Base-by-base conservation (phyloP, 768 basidiomycete genomes). In the Butyriboletus loyo region DNA sequence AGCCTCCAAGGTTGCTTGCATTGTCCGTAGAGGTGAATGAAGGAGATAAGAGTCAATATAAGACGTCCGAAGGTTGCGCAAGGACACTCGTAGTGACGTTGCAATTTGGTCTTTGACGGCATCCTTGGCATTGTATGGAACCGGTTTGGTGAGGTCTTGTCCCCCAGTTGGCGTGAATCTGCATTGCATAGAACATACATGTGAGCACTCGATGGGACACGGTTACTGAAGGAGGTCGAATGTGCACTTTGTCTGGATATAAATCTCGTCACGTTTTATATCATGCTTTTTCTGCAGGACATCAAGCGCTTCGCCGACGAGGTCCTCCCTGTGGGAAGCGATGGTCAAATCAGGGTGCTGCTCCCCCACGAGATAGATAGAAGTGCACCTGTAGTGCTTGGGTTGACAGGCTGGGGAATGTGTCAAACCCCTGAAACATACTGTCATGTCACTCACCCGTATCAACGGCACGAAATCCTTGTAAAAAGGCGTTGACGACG, bases 401-500 rank as follows among this genome's bases (percentile, higher is more conserved):
- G 80, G 83, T 60, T 88, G 86, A 55, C 84, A 82, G 24, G 86
- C 85, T 83, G 53, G 41, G 19, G 17, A 19, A 30, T 24, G 6
- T 3, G 37, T 59, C 31, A 67, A 48, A 27, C 52, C 62, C 57
- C 63, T 60, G 50, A 57, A 28, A 19, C 14, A 21, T 36, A 30
- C 13, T 19, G n/a, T 19, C 5, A 40, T 46, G 37, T 48, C 47
- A 15, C 75, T 55, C 67, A 78, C 89, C 89, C n/a, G 89, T 92
- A 61, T 94, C 92, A 27, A 93, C 83, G 5, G 86, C 89, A 41
- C 84, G 73, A 65, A 92, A 93, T 6, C 92, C 91, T 56, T 81
- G 78, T 35, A 86, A 69, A 50, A 92, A 81, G 10, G 92, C 92
- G 49, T 74, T 77, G 45, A 86, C 71, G 19, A 92, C 89, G 3